Conservation (phyloP, 257 asterid genomes). For the Ajuga chamaepitys region DNA sequence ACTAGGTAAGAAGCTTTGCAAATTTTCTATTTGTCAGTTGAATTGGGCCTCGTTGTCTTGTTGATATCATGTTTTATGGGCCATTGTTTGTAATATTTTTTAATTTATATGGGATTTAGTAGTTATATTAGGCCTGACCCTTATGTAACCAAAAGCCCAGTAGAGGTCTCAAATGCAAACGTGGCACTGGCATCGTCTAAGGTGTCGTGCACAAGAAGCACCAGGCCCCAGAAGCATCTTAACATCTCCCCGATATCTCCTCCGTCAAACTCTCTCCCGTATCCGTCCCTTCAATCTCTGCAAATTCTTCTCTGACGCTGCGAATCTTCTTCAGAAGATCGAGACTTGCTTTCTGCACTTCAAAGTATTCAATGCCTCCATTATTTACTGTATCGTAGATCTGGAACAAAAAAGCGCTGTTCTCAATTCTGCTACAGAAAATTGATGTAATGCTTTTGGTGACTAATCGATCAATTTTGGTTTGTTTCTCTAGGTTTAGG, state of each 20-base stretch:
- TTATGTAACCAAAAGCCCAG: constrained; percentile 13
- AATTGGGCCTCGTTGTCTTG: no score
- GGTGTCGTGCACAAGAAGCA: constrained; percentile 38
- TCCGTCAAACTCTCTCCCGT: constrained; percentile 18
- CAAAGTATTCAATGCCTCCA: not conserved
- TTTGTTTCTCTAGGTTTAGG: constrained; percentile 4
- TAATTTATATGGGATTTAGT: not conserved
- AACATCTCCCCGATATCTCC: constrained; percentile 16
- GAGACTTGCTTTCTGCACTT: constrained; percentile 3
- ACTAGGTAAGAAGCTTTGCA: no score
- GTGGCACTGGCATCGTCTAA: constrained; percentile 17
- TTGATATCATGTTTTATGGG: no score
- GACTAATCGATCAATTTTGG: not conserved
- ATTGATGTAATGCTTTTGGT: not conserved
- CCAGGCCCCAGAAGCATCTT: constrained; percentile 29
- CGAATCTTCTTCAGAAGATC: constrained; percentile 12
- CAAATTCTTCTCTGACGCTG: constrained; percentile 4
- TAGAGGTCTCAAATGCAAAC: not conserved
- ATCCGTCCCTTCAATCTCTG: constrained; percentile 3
- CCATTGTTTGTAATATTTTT: no score
- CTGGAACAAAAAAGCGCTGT: constrained; percentile 1
- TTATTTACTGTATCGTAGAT: constrained; percentile 18
- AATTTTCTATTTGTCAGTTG: no score
- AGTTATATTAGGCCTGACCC: not conserved
- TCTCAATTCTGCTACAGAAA: not conserved